phyloP scores from a whole-genome alignment of 352 stramenopile species.

The Globisporangium iwayamae region DNA sequence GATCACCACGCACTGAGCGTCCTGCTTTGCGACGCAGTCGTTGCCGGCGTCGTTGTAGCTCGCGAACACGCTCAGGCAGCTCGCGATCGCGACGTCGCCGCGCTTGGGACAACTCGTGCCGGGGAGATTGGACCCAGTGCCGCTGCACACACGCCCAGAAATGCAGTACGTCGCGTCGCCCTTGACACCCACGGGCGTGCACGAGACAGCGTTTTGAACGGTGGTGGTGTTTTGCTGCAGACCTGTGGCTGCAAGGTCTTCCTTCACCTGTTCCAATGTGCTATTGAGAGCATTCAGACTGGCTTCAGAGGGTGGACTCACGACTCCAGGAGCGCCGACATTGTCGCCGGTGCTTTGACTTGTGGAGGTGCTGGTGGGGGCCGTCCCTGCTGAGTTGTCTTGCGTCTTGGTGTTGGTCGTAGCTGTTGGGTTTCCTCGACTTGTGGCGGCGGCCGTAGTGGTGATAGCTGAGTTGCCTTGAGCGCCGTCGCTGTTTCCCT shows the following conservation, averaged over 20 bases:
- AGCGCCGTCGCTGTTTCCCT: background rate
- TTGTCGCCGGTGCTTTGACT: background rate
- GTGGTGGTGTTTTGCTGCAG: background rate
- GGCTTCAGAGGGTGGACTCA: background rate
- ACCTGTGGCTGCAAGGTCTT: background rate
- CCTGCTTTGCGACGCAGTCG: conserved; percentile 31
- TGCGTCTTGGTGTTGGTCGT: too few species aligned
- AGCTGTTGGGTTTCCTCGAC: too few species aligned
- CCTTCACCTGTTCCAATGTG: background rate
- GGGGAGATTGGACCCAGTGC: background rate
- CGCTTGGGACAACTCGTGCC: conserved; percentile 31
- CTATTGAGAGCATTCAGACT: background rate
- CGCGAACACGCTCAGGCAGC: conserved; percentile 23
- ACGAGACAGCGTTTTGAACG: conserved; percentile 10
- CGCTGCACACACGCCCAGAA: conserved; percentile 32
- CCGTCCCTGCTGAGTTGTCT: too few species aligned
- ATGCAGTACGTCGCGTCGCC: conserved; percentile 51
- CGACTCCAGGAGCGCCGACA: too few species aligned
- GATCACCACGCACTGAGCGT: conserved; percentile 39
- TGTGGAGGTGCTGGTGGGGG: too few species aligned
- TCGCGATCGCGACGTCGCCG: conserved; percentile 27
- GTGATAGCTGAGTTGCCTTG: background rate
- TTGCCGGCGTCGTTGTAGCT: conserved; percentile 19
- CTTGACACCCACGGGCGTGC: conserved; percentile 31
- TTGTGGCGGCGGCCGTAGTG: too few species aligned